phyloP scores from a whole-genome alignment of 148 eudicot species.

The Limonium bicolor region DNA sequence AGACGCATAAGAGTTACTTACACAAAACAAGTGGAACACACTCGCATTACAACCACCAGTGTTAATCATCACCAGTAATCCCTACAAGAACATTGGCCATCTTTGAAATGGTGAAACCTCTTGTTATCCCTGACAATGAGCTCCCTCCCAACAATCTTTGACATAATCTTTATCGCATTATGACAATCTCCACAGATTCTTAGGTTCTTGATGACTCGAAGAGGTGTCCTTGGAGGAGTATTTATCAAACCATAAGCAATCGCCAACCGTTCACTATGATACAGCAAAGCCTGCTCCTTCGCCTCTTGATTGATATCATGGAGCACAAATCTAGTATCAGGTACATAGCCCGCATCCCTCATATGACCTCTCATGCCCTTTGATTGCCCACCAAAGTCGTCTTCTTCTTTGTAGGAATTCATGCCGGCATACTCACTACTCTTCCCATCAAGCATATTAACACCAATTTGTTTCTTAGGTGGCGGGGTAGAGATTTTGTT shows the following conservation, averaged over 20 bases:
- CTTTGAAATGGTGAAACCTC: constrained; percentile 39
- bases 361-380: constrained; percentile 29
- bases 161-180: constrained; percentile 34
- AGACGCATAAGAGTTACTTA: too few species aligned
- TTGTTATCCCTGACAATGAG: constrained; percentile 36
- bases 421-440: constrained; percentile 7
- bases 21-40: too few species aligned
- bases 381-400: constrained; percentile 4
- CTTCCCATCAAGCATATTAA: constrained; percentile 23
- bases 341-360: constrained; percentile 37
- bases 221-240: constrained; percentile 28
- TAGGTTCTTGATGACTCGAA: constrained; percentile 36
- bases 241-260: constrained; percentile 39
- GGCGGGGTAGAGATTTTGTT: constrained; percentile 7
- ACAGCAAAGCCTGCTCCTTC: constrained; percentile 32
- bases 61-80: constrained; percentile 25
- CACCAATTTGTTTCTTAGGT: constrained; percentile 10
- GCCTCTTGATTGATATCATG: constrained; percentile 40
- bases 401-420: constrained; percentile 15
- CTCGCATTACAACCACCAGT: not conserved
- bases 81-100: constrained; percentile 35
- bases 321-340: constrained; percentile 36
- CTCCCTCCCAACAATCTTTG: constrained; percentile 43
- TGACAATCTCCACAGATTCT: constrained; percentile 44
- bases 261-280: constrained; percentile 37